Evolutionary conservation across 2,329 filamentous ascomycete genomes (phyloP).

Genomic region (Cercospora citrullina): DNA sequence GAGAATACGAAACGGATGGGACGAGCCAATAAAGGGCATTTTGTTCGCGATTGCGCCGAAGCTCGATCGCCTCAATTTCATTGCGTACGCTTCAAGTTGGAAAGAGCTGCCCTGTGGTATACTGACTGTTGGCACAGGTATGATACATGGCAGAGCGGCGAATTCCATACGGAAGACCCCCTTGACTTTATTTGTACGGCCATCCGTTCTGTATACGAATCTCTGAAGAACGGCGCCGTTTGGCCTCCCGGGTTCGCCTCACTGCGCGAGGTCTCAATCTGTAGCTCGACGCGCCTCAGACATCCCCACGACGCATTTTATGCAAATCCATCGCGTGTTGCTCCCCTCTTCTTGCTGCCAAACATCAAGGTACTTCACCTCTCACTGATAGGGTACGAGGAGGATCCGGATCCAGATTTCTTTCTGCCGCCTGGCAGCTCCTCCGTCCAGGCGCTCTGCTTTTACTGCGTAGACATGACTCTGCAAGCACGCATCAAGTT

Average conservation of each 20-base stretch:
- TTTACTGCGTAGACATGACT: constrained; percentile 12
- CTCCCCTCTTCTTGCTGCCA: constrained; percentile 21
- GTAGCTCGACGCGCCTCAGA: constrained; percentile 14
- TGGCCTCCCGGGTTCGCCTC: constrained; percentile 23
- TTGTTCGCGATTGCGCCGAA: constrained; percentile 18
- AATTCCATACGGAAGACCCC: constrained; percentile 2
- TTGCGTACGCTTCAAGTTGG: not conserved
- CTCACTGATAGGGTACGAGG: constrained; percentile 15
- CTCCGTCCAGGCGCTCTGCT: constrained; percentile 15
- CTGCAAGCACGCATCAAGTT: constrained; percentile 12
- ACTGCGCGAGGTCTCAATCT: constrained; percentile 22
- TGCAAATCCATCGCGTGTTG: constrained; percentile 13
- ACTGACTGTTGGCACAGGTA: constrained; percentile 1
- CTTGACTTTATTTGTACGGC: constrained; percentile 1
- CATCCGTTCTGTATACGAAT: constrained; percentile 1
- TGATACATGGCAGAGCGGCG: not conserved
- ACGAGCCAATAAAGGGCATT: constrained; percentile 25
- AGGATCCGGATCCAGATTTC: constrained; percentile 11
- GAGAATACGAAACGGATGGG: constrained; percentile 15
- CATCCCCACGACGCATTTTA: constrained; percentile 24
- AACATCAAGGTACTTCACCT: constrained; percentile 24
- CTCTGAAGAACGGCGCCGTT: not conserved
- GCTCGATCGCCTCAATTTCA: constrained; percentile 23
- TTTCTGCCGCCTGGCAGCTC: constrained; percentile 13
- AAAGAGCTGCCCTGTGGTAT: no score